Evolutionary conservation across 208 protist species (phyloP).

Genomic region (Leptomonas seymouri): DNA sequence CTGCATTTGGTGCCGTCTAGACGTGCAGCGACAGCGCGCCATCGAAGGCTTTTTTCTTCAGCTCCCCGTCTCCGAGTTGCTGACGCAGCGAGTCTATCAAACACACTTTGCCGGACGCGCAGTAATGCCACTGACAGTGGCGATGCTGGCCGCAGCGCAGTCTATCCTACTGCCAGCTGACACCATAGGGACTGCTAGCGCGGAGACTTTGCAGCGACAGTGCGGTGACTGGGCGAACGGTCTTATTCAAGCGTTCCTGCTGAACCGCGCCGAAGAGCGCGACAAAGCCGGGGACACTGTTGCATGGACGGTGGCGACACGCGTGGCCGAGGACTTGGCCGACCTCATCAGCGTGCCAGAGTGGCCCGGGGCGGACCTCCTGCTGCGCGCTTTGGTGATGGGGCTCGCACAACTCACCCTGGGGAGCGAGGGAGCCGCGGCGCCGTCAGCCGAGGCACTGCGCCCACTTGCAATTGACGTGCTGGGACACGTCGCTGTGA

Average conservation of each 20-base stretch:
- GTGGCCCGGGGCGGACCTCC: constrained; percentile 74
- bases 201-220: constrained; percentile 61
- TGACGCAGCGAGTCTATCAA: constrained; percentile 45
- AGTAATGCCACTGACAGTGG: constrained; percentile 63
- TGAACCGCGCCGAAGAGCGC: constrained; percentile 15
- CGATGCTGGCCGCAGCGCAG: constrained; percentile 77
- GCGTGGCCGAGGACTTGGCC: constrained; percentile 76
- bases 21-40: constrained; percentile 41
- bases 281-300: constrained; percentile 48
- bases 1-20: constrained; percentile 72
- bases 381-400: constrained; percentile 62
- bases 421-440: constrained; percentile 7
- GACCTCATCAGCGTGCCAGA: constrained; percentile 68
- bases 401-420: constrained; percentile 43
- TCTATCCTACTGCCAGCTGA: constrained; percentile 45
- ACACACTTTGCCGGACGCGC: constrained; percentile 37
- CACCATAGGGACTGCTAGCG: constrained; percentile 11
- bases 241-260: constrained; percentile 51
- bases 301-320: constrained; percentile 36
- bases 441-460: constrained; percentile 28
- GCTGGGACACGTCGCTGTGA: constrained; percentile 59
- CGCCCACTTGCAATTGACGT: constrained; percentile 64
- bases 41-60: constrained; percentile 58
- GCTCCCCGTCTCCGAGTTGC: constrained; percentile 42
- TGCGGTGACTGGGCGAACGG: constrained; percentile 49